A percentile compares a stretch with the other conserved stretches of the same genome.
These are phyloP conservation scores for Laetiporus sulphureus DNA, from an alignment of 1,284 basidiomycete genomes.

Conservation along the genomic window DNA sequence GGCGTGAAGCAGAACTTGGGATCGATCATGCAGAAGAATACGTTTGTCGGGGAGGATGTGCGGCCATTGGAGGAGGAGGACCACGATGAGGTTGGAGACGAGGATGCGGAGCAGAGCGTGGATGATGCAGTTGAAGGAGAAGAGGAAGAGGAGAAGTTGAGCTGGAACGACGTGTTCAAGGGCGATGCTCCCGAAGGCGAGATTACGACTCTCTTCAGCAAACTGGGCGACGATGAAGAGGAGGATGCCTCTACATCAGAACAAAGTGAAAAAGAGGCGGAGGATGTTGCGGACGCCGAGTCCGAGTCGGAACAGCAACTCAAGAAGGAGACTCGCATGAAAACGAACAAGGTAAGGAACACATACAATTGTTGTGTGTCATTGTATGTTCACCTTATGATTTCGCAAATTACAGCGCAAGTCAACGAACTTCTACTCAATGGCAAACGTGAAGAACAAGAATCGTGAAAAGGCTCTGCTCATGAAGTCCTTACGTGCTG, in stretches of 20 bases:
- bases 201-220: constrained; percentile 14
- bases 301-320: constrained; percentile 11
- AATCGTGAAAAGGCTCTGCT: constrained; percentile 58
- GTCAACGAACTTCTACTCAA: constrained; percentile 87
- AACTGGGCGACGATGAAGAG: constrained; percentile 27
- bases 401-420: constrained; percentile 66
- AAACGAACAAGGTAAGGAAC: constrained; percentile 71
- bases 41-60: constrained; percentile 69
- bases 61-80: constrained; percentile 48
- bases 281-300: no score
- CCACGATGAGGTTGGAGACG: constrained; percentile 22
- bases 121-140: constrained; percentile 27
- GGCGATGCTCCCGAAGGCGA: constrained; percentile 16
- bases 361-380: background rate
- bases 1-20: constrained; percentile 69
- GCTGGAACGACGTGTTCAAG: constrained; percentile 66
- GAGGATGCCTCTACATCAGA: constrained; percentile 15
- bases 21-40: constrained; percentile 82
- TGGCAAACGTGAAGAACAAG: constrained; percentile 86
- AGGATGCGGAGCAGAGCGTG: constrained; percentile 23
- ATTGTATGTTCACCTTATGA: background rate
- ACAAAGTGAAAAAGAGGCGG: constrained; percentile 6
- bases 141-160: constrained; percentile 31
- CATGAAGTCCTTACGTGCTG: constrained; percentile 31
- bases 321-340: constrained; percentile 75